Percentiles rank a stretch among this genome's conserved stretches.
Evolutionary conservation across 345 rosid genomes (phyloP).

Genomic region (Salix koriyanagi): DNA sequence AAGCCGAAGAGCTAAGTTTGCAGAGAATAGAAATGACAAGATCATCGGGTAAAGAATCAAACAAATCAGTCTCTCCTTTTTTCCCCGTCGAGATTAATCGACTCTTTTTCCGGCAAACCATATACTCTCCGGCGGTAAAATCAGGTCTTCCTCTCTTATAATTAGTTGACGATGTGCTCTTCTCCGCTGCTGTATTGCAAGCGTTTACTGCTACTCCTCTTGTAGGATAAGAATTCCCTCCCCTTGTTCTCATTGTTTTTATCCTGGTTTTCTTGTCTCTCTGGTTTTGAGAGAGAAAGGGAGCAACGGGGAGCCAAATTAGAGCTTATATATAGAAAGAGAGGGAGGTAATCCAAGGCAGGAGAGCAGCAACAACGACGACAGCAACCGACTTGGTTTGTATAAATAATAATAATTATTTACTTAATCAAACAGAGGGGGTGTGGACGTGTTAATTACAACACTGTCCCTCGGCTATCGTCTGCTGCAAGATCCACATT

Average conservation of each 20-base stretch:
- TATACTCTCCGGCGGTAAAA: conserved; percentile 21
- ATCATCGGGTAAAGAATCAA: conserved; percentile 77
- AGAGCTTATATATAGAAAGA: conserved; percentile 33
- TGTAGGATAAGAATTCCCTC: conserved; percentile 48
- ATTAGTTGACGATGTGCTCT: conserved; percentile 6
- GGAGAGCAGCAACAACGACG: conserved; percentile 19
- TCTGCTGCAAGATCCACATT: conserved; percentile 38
- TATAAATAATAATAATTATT: conserved; percentile 4
- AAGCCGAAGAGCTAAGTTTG: conserved; percentile 55
- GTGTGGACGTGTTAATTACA: conserved; percentile 18
- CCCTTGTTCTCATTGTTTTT: conserved; percentile 47
- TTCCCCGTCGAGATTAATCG: conserved; percentile 24
- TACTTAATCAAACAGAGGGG: not conserved
- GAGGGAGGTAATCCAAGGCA: conserved; percentile 1
- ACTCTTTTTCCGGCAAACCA: conserved; percentile 32
- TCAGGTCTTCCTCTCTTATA: not conserved
- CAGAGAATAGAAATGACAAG: conserved; percentile 60
- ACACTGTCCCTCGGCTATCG: conserved; percentile 28
- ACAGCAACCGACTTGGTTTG: conserved; percentile 24
- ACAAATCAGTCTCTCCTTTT: conserved; percentile 32
- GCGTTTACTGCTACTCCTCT: not conserved
- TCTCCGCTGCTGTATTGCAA: not conserved
- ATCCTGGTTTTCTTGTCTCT: not conserved
- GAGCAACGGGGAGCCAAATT: conserved; percentile 18
- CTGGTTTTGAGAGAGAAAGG: conserved; percentile 21